A percentile compares a stretch with the other conserved stretches of the same genome.
Conservation (phyloP, 108 stramenopile species). For the Cyclotella cryptica region DNA sequence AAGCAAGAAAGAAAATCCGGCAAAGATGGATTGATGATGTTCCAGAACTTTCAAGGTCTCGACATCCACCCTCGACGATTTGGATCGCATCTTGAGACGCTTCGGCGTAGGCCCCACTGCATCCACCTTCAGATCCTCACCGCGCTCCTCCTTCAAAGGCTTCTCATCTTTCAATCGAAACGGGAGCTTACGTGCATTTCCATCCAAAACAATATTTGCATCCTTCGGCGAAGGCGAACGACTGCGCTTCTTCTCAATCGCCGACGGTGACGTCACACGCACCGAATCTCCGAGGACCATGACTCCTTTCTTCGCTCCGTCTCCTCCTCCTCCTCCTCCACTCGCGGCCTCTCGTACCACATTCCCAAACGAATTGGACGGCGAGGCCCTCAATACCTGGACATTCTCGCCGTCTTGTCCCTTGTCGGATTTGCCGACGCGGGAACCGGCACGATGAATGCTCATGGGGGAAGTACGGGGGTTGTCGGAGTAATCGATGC, state of each 20-base stretch:
- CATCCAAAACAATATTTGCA: conserved; percentile 16
- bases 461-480: conserved; percentile 12
- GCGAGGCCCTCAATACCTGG: conserved; percentile 38
- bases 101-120: neutral
- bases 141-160: neutral
- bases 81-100: neutral
- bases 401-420: conserved; percentile 16
- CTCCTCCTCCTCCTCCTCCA: neutral
- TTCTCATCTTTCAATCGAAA: conserved; percentile 12
- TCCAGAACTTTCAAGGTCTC: conserved; percentile 58
- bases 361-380: conserved; percentile 43
- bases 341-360: conserved; percentile 2
- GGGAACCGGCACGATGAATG: conserved; percentile 3
- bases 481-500: conserved; percentile 29
- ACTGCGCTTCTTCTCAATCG: neutral
- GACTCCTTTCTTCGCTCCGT: neutral
- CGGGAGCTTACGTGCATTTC: conserved; percentile 17
- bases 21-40: conserved; percentile 55
- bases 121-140: neutral
- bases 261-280: conserved; percentile 15
- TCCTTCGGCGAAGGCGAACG: neutral
- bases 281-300: conserved; percentile 31
- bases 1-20: conserved; percentile 67
- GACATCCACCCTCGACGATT: conserved; percentile 44
- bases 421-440: neutral